These are phyloP conservation scores for Nectriaceae sp. DNA, from an alignment of 2,329 filamentous ascomycete species.

Conservation along the genomic window DNA sequence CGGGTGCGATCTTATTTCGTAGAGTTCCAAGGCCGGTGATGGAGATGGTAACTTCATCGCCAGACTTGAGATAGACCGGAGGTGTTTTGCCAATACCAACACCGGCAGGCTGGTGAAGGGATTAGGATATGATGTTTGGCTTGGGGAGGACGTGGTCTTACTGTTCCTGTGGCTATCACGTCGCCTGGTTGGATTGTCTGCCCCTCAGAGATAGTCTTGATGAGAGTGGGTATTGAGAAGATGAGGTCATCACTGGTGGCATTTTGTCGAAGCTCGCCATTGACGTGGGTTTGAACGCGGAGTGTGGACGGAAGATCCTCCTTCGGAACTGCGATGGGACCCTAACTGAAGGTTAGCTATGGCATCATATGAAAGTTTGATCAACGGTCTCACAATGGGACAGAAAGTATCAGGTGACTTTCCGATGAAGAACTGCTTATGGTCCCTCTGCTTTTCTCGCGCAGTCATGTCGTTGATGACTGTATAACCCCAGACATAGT, in stretches of 20 bases:
- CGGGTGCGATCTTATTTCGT: conserved; percentile 13
- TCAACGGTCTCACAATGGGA: conserved; percentile 44
- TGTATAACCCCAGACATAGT: conserved; percentile 57
- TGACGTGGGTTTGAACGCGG: conserved; percentile 44
- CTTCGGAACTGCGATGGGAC: conserved; percentile 52
- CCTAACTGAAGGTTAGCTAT: conserved; percentile 29
- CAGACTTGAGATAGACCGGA: conserved; percentile 41
- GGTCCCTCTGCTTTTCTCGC: conserved; percentile 52
- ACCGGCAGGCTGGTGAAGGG: conserved; percentile 35
- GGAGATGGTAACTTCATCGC: conserved; percentile 43
- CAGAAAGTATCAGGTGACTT: conserved; percentile 58
- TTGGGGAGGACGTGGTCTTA: conserved; percentile 8
- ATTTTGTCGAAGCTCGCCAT: conserved; percentile 48
- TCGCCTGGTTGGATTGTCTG: conserved; percentile 48
- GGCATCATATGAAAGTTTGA: background rate
- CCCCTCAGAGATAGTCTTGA: conserved; percentile 43
- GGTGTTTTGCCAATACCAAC: conserved; percentile 47
- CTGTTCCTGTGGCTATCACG: conserved; percentile 47
- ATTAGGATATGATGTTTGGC: background rate
- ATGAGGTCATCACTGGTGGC: conserved; percentile 48
- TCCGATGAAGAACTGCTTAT: conserved; percentile 62
- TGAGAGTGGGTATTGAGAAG: conserved; percentile 43
- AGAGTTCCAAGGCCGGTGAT: conserved; percentile 18
- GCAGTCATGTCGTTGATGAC: conserved; percentile 58
- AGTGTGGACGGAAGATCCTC: conserved; percentile 44